A percentile compares a stretch with the other conserved stretches of the same genome.
Evolutionary conservation across 345 rosid genomes (phyloP).

Genomic region (Melaleuca quinquenervia): DNA sequence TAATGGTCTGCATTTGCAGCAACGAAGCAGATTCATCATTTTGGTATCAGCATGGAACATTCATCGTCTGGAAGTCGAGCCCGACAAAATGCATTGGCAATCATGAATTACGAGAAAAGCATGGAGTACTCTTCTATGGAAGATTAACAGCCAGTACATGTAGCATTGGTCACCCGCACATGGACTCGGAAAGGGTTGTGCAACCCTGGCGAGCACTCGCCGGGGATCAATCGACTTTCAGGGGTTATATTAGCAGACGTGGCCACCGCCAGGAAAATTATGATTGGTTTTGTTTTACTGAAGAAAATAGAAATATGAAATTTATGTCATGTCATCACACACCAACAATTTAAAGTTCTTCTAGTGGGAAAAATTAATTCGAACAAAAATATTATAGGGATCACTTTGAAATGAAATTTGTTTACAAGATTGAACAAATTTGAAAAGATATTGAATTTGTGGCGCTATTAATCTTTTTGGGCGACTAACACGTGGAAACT

Average conservation of each 20-base stretch:
- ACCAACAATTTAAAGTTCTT: neutral
- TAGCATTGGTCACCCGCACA: neutral
- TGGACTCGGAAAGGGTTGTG: no score
- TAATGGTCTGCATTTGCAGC: constrained; percentile 33
- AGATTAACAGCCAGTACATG: neutral
- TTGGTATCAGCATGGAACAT: neutral
- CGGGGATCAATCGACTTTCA: neutral
- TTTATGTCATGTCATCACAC: neutral
- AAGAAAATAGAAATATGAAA: no score
- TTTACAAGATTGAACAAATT: neutral
- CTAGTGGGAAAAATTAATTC: neutral
- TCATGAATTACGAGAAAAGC: neutral
- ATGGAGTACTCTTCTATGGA: neutral
- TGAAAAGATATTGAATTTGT: accelerated
- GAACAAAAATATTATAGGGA: neutral
- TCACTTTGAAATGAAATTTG: neutral
- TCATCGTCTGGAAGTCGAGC: no score
- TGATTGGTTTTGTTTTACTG: no score
- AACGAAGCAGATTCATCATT: neutral
- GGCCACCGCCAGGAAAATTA: no score
- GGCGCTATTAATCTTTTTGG: neutral
- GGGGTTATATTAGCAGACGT: no score
- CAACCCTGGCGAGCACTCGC: neutral
- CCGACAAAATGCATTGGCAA: neutral
- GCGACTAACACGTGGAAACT: neutral